Base-by-base conservation (phyloP, 371 early-diverging fungal species). In the Lichtheimia ramosa region DNA sequence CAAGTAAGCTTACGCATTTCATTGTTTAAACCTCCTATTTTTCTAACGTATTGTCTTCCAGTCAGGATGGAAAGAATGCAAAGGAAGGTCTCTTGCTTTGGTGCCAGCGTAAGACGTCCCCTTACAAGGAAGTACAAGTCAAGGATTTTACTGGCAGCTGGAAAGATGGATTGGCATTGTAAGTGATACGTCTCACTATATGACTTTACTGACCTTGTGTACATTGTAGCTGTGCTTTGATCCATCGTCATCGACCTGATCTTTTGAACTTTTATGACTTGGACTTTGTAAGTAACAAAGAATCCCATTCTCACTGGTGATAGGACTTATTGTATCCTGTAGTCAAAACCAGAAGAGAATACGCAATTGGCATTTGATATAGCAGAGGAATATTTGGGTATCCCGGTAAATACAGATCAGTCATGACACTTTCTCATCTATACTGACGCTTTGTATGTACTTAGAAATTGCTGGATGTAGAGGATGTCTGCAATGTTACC, bases 161-260 rank as follows among this genome's bases (percentile, higher is more conserved):
- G 98, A 87, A 91, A 64, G 93, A 95, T 73, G 99, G 99, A 20
- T 81, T 97, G 62, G 96, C 96, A 50, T 92, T 98, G 84, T 89
- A 81, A 74, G 85, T 48, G 14, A 15, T 14, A 34, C 13, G 51
- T 50, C 27, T 16, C 2, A 46, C 46, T 46, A 0, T 46, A 10
- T 60, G 16, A 41, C 21, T 14, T 42, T 62, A 13, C 16, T 34
- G 34, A 34, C 10, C 34, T 8, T 34, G 34, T 10, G 5, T 34
- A 34, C 10, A 27, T 34, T 34, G 34, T 34, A 88, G 89, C 59
- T 97, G 96, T 73, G 98, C 93, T 3, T 82, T 99, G 52, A 97
- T 99, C 61, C 97, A 99, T 77, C 90, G 93, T 46, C 98, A 98
- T 73, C 93, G 94, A 39, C 97, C 98, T 0, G 97, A 98, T 55